Conservation (phyloP, 1,284 basidiomycete species). For the Cutaneotrichosporon spelunceum region DNA sequence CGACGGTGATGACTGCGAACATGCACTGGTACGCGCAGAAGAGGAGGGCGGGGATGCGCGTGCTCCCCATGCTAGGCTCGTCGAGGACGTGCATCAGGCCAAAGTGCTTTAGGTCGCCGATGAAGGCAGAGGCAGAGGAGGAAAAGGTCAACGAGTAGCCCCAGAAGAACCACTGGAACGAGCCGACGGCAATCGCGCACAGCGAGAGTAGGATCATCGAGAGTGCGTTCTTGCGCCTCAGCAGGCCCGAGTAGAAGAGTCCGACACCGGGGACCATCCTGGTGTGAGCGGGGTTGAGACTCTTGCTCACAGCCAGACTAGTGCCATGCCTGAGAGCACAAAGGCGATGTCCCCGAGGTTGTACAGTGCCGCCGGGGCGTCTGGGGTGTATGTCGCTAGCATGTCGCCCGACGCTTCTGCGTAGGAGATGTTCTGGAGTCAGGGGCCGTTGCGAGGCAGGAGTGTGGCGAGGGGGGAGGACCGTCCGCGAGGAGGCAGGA, state of each 20-base stretch:
- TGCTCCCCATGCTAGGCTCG: constrained; percentile 65
- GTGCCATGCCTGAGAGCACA: constrained; percentile 35
- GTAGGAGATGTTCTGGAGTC: constrained; percentile 43
- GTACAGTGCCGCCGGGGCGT: constrained; percentile 50
- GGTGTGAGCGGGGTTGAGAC: constrained; percentile 59
- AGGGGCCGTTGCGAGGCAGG: neutral
- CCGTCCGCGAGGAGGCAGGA: too few species aligned
- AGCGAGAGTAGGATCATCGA: constrained; percentile 86
- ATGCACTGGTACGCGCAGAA: constrained; percentile 69
- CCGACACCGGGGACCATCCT: constrained; percentile 84
- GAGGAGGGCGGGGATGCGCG: constrained; percentile 72
- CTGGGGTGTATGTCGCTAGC: constrained; percentile 44
- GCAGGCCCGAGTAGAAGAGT: constrained; percentile 75
- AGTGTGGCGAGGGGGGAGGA: neutral
- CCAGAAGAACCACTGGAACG: constrained; percentile 55
- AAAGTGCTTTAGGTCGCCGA: constrained; percentile 19
- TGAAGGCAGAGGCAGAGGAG: constrained; percentile 35
- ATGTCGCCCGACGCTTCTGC: constrained; percentile 40
- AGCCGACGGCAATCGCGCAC: constrained; percentile 69
- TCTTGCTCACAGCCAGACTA: neutral
- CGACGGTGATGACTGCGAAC: constrained; percentile 57
- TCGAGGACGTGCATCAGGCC: constrained; percentile 73
- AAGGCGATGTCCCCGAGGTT: constrained; percentile 59
- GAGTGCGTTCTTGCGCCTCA: constrained; percentile 83
- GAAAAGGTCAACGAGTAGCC: constrained; percentile 56